Evolutionary conservation across 1,139 yeast genomes (phyloP).

Genomic region (Geotrichum bryndzae): DNA sequence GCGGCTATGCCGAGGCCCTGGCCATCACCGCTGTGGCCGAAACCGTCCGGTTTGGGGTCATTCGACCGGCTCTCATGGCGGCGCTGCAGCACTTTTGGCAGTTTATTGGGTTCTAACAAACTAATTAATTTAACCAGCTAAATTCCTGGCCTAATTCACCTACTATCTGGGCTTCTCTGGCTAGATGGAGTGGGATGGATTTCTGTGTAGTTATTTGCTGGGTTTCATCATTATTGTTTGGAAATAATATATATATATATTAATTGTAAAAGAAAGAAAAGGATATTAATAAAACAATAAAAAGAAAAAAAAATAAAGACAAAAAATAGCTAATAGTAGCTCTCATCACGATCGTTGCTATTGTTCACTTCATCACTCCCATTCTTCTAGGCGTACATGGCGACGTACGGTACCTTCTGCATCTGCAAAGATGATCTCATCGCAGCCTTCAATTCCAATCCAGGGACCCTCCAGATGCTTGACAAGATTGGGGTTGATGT

Average conservation of each 20-base stretch:
- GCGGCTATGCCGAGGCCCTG: slow-evolving; percentile 33
- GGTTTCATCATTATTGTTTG: not conserved
- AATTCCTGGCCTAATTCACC: not conserved
- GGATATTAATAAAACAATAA: not conserved
- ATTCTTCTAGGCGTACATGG: slow-evolving; percentile 44
- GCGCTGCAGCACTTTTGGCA: not conserved
- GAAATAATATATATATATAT: not conserved
- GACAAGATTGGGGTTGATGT: slow-evolving; percentile 69
- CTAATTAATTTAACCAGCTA: not conserved
- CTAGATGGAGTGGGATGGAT: no score
- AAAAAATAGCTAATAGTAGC: not conserved
- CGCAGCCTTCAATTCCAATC: slow-evolving; percentile 57
- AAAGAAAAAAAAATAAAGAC: not conserved
- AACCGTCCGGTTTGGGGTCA: not conserved
- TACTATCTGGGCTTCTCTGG: not conserved
- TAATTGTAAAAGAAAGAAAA: not conserved
- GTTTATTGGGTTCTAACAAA: not conserved
- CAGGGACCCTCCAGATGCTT: slow-evolving; percentile 76
- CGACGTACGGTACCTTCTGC: slow-evolving; percentile 52
- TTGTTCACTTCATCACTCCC: slow-evolving; percentile 36
- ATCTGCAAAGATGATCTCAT: slow-evolving; percentile 55
- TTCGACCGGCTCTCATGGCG: not conserved
- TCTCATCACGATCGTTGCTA: not conserved
- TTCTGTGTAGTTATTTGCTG: not conserved
- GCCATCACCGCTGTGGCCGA: not conserved